phyloP scores from a whole-genome alignment of 2,329 filamentous ascomycete genomes.

The Paecilomyces dactylethromorphus region DNA sequence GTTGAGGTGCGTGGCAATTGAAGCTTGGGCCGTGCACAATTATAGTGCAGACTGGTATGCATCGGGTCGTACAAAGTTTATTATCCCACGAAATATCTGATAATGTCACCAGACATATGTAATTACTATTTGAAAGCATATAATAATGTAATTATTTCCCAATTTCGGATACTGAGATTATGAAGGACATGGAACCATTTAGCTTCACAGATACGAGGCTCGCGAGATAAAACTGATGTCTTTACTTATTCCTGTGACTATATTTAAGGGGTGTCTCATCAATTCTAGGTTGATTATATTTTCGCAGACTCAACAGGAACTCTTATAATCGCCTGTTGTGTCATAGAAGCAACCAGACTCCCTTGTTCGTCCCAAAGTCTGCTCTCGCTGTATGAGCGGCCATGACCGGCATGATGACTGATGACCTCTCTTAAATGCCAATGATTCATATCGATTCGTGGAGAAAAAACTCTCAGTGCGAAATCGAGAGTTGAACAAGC shows the following conservation, averaged over 20 bases:
- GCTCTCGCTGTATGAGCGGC: constrained; percentile 39
- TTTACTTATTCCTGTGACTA: no score
- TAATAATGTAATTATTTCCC: not conserved
- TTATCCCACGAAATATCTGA: not conserved
- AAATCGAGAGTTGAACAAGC: constrained; percentile 45
- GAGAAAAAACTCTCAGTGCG: constrained; percentile 38
- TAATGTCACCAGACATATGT: no score
- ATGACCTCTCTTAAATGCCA: constrained; percentile 42
- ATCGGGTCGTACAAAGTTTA: not conserved
- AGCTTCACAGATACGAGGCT: no score
- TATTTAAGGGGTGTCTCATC: no score
- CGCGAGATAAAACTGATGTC: no score
- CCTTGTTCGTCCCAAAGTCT: constrained; percentile 41
- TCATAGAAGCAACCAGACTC: constrained; percentile 41
- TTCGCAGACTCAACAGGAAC: not conserved
- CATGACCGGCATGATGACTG: constrained; percentile 32
- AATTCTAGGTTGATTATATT: not conserved
- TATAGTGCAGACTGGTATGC: no score
- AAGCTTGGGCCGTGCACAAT: not conserved
- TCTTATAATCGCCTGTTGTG: constrained; percentile 36
- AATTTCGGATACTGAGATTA: no score
- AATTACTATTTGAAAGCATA: not conserved
- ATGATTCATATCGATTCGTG: constrained; percentile 29
- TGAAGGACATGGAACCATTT: no score
- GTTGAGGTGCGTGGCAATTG: constrained; percentile 7